phyloP scores from a whole-genome alignment of 768 basidiomycete species.

The Tulasnella sp. region DNA sequence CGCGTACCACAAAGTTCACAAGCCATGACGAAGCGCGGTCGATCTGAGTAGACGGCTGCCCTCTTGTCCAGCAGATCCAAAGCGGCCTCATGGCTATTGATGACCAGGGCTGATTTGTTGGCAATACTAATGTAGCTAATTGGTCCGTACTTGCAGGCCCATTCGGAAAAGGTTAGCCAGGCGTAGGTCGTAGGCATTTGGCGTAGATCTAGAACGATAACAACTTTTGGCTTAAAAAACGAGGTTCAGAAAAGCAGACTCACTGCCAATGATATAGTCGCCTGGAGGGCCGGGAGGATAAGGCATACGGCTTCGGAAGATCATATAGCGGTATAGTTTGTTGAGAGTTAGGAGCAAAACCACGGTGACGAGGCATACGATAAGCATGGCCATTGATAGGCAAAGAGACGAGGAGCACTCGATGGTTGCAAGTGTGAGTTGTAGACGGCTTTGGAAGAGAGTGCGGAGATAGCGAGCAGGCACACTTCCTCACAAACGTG shows the following conservation, averaged over 20 bases:
- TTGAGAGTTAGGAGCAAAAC: no score
- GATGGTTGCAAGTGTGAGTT: no score
- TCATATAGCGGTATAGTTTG: no score
- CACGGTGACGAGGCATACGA: no score
- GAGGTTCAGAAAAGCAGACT: neutral
- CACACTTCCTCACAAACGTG: no score
- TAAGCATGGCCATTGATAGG: no score
- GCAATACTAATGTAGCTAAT: constrained; percentile 10
- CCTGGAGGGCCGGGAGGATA: constrained; percentile 6
- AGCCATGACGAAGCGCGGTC: constrained; percentile 19
- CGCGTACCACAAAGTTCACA: neutral
- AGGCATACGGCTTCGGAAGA: neutral
- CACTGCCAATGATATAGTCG: constrained; percentile 1
- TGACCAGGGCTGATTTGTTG: neutral
- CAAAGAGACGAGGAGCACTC: no score
- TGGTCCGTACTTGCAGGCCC: constrained; percentile 11
- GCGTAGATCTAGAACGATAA: neutral
- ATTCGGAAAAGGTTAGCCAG: constrained; percentile 7
- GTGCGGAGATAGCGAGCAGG: no score
- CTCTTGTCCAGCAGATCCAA: constrained; percentile 25
- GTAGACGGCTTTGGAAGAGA: no score
- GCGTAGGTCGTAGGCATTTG: neutral
- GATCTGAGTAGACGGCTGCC: constrained; percentile 25
- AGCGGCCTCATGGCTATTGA: constrained; percentile 25
- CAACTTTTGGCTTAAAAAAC: no score